These are phyloP conservation scores for Phytomonas sp. DNA, from an alignment of 208 protist species.

Conservation along the genomic window DNA sequence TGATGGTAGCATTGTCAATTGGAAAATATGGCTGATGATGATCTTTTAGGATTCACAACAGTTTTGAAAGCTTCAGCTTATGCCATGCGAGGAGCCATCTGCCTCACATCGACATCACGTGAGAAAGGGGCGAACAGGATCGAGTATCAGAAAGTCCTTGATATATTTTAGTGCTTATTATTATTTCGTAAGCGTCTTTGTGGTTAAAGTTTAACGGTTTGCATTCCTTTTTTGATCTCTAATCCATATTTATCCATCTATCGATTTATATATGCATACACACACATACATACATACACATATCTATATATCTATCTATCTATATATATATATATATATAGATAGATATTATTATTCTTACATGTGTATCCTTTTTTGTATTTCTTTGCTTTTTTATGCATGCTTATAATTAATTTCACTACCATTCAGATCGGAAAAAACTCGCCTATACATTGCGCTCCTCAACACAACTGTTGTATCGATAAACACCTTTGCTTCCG, in stretches of 20 bases:
- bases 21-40: not conserved
- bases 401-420: not conserved
- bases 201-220: constrained; percentile 4
- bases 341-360: too few relatives aligned
- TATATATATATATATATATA: not conserved
- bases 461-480: not conserved
- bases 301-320: too few relatives aligned
- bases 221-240: constrained; percentile 5
- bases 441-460: not conserved
- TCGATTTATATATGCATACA: constrained; percentile 11
- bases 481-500: not conserved
- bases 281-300: not conserved
- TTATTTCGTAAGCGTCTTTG: not conserved
- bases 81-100: not conserved
- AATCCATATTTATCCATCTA: constrained; percentile 4
- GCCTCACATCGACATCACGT: not conserved
- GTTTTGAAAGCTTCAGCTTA: not conserved
- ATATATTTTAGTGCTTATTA: constrained; percentile 4
- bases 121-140: not conserved
- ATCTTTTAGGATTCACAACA: not conserved
- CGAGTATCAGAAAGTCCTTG: not conserved
- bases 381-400: too few relatives aligned
- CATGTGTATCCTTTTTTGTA: too few relatives aligned
- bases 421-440: not conserved
- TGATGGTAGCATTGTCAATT: not conserved